Evolutionary conservation across 768 basidiomycete species (phyloP).

Genomic region (Lactarius psammicola): DNA sequence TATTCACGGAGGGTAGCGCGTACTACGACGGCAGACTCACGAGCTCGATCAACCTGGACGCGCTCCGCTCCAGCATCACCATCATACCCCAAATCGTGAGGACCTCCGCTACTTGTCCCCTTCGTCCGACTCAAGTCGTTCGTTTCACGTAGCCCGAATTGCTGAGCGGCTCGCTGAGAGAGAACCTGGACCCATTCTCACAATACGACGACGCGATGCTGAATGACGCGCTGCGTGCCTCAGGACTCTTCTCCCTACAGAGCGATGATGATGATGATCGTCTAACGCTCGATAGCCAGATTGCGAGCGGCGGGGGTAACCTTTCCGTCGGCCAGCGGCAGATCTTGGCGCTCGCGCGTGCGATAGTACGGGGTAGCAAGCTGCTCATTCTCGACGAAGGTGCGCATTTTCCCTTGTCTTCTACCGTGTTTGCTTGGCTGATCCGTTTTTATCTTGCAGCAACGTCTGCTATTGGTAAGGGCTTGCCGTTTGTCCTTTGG

Average conservation of each 20-base stretch:
- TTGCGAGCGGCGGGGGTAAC: slow-evolving; percentile 46
- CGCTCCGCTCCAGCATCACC: slow-evolving; percentile 52
- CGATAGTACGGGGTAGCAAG: slow-evolving; percentile 56
- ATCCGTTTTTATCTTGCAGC: slow-evolving; percentile 32
- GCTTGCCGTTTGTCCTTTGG: too few relatives aligned
- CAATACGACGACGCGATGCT: slow-evolving; percentile 53
- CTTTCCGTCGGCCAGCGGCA: slow-evolving; percentile 58
- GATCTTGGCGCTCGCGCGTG: slow-evolving; percentile 57
- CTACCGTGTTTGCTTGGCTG: background rate
- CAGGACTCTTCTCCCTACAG: slow-evolving; percentile 47
- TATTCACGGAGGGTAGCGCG: slow-evolving; percentile 51
- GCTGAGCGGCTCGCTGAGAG: slow-evolving; percentile 53
- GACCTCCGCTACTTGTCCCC: background rate
- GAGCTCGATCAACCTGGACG: slow-evolving; percentile 49
- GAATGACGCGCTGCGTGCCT: slow-evolving; percentile 48
- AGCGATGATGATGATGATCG: slow-evolving; percentile 38
- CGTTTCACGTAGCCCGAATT: slow-evolving; percentile 43
- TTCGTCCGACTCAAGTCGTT: slow-evolving; percentile 16
- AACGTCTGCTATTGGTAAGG: slow-evolving; percentile 45
- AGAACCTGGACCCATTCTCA: slow-evolving; percentile 58
- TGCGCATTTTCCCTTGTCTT: slow-evolving; percentile 22
- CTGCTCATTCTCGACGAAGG: slow-evolving; percentile 59
- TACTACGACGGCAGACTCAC: slow-evolving; percentile 51
- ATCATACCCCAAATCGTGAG: slow-evolving; percentile 59
- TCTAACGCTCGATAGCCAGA: slow-evolving; percentile 46